Evolutionary conservation across 495 filamentous ascomycete genomes (phyloP).

Genomic region (Podospora bellae-mahoneyi): DNA sequence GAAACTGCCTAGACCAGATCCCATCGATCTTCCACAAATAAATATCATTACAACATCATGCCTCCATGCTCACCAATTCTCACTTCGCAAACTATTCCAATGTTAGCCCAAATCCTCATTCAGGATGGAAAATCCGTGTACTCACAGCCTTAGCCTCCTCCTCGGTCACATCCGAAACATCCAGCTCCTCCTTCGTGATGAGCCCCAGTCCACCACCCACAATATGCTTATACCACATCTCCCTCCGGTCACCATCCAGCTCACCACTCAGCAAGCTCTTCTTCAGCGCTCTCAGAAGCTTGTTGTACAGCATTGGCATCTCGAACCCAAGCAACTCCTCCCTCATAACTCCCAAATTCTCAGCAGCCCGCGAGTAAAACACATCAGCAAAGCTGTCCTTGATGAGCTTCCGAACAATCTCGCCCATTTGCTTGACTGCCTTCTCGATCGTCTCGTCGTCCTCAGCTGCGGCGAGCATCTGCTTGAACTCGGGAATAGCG

Average conservation of each 20-base stretch:
- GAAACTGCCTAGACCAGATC: background rate
- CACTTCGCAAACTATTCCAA: background rate
- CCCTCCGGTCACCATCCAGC: slow-evolving; percentile 74
- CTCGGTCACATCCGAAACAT: slow-evolving; percentile 59
- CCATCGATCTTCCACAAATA: background rate
- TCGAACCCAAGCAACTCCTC: slow-evolving; percentile 75
- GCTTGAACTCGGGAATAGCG: slow-evolving; percentile 89
- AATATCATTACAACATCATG: background rate
- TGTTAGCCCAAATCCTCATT: background rate
- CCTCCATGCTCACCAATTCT: background rate
- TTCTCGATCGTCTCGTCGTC: slow-evolving; percentile 60
- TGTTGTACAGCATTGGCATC: slow-evolving; percentile 73
- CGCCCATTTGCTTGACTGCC: slow-evolving; percentile 69
- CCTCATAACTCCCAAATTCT: slow-evolving; percentile 72
- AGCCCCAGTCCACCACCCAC: slow-evolving; percentile 65
- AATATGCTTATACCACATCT: slow-evolving; percentile 74
- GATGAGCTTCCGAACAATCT: slow-evolving; percentile 66
- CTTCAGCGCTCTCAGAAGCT: slow-evolving; percentile 69
- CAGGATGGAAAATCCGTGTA: background rate
- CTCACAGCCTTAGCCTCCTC: slow-evolving; percentile 64
- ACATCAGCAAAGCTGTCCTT: slow-evolving; percentile 68
- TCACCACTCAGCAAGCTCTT: slow-evolving; percentile 63
- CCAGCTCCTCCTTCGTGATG: slow-evolving; percentile 60
- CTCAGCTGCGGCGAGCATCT: slow-evolving; percentile 62
- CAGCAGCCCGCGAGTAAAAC: slow-evolving; percentile 70